phyloP scores from a whole-genome alignment of 371 early-diverging fungal genomes.

The Actinomucor elegans region DNA sequence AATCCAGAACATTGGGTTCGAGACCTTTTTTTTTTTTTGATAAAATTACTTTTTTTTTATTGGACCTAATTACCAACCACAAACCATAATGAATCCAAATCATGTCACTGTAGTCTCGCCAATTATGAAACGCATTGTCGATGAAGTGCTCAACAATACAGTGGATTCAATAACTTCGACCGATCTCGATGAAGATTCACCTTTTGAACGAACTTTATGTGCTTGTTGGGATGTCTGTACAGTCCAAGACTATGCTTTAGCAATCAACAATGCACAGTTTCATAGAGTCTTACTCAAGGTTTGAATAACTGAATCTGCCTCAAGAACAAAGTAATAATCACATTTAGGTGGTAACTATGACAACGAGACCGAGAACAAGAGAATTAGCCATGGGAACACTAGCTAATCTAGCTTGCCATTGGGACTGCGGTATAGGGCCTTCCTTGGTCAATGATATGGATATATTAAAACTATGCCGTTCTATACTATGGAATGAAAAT shows the following conservation, averaged over 20 bases:
- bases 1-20: not conserved
- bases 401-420: constrained; percentile 46
- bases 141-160: constrained; percentile 25
- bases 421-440: constrained; percentile 31
- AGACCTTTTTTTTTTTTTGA: constrained; percentile 3
- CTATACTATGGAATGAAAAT: constrained; percentile 43
- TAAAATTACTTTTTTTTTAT: constrained; percentile 1
- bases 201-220: constrained; percentile 43
- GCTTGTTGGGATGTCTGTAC: constrained; percentile 47
- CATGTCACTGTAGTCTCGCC: constrained; percentile 24
- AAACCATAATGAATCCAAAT: constrained; percentile 10
- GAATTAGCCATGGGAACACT: constrained; percentile 43
- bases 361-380: constrained; percentile 34
- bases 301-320: too few relatives aligned
- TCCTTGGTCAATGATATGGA: constrained; percentile 36
- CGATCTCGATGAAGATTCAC: constrained; percentile 37
- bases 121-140: constrained; percentile 34
- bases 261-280: constrained; percentile 20
- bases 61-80: not conserved
- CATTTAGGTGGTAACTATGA: constrained; percentile 32
- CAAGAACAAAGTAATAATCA: not conserved
- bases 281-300: constrained; percentile 43
- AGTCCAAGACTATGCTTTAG: constrained; percentile 33
- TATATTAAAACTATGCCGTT: constrained; percentile 31
- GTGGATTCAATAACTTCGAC: constrained; percentile 14